Base-by-base conservation (phyloP, 192 early-diverging fungal species). In the Coemansia sp. region DNA sequence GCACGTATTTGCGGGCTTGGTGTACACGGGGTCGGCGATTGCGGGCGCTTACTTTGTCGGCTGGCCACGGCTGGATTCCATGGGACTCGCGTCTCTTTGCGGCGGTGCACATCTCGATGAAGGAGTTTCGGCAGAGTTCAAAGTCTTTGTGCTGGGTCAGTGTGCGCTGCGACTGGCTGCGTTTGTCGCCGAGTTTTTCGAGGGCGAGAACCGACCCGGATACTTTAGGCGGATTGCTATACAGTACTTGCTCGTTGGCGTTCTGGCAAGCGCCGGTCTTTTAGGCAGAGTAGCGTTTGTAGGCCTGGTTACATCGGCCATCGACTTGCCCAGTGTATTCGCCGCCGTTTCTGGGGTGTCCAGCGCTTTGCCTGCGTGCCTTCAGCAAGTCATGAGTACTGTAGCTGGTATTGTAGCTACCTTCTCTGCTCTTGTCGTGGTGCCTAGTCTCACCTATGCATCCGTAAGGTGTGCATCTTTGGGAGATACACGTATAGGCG, bases 101-200 rank as follows among this genome's bases (percentile, higher is more conserved):
- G 18, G 45, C 16, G 8, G 42, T 3, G 28, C 23, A 2, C 38
- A 26, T 16, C 0, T 65, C 3, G 36, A 36, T 18, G 42, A 34
- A 11, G 53, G 67, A 37, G 39, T 61, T 28, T 18, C 52, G 18
- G 4, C 31, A 16, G 33, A n/a, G 18, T n/a, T 21, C 31, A 73
- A 68, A 38, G 36, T 36, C 21, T 62, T 59, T 50, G 45, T 68
- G 7, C n/a, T 73, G 10, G 59, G 26, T 20, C 70, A 66, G 31
- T 47, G 43, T n/a, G 72, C 66, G 1, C 14, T 39, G 31, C 66
- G 62, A 39, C 18, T 62, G 25, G 55, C 61, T 3, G 43, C 31
- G 20, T 31, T 72, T 14, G 53, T 37, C 11, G 53, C 45, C 9
- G 57, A 25, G 20, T 13, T 55, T 9, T 6, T 69, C 26, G 76